Base-by-base conservation (phyloP, 2,329 filamentous ascomycete species). In the Coleophoma crateriformis region DNA sequence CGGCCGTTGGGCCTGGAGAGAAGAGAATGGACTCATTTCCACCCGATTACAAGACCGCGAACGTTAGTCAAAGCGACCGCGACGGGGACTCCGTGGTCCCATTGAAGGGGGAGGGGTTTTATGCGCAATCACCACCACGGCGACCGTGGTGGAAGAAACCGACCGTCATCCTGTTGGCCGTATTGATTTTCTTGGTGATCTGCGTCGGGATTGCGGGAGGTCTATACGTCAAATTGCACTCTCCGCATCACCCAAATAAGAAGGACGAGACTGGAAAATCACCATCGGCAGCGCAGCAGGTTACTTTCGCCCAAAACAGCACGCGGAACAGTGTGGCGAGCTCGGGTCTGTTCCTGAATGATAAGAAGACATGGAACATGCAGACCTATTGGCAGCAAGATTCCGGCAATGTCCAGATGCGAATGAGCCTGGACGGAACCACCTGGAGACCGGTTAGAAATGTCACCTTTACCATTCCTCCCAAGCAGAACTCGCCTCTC, bases 321-420 rank as follows among this genome's bases (percentile, higher is more conserved):
- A 55, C 55, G 1, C 17, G 33, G 19, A 43, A 52, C 22, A 60
- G 57, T 47, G 51, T 60, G 11, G 58, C 58, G 11, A 54, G 50
- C 45, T 55, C 58, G 7, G 53, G 56, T 10, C 45, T 58, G 17
- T 57, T 57, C 20, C 33, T 58, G 32, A 52, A 53, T 11, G 53
- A 57, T 39, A 48, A 43, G 2, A 55, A 40, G 15, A 60, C 56
- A 11, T 58, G 54, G 54, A 60, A 60, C 35, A 58, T 53, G 50
- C 56, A 58, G 20, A 46, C 56, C 0, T 54, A 56, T 42, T 57
- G 49, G 45, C 58, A 60, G 33, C 54, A 55, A 15, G 17, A 48
- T 3, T 52, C 48, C 27, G 58, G 56, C 2, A 46, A 43, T 3
- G 54, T 60, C 19, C 52, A 39, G 19, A 47, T 57, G 14, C 53